Conservation (phyloP, 331 rosid genomes). For the Rosa hybrid region DNA sequence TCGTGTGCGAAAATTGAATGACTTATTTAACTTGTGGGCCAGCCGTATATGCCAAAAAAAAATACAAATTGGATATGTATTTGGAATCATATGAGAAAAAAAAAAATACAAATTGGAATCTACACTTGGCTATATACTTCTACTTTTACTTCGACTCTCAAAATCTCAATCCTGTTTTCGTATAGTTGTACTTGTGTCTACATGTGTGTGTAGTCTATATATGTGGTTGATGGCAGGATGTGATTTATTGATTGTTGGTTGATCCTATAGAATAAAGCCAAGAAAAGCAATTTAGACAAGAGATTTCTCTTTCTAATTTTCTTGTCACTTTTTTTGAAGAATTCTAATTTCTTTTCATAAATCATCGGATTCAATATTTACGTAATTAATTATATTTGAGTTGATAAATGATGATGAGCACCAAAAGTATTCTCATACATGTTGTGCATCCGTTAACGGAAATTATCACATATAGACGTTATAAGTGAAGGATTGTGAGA, state of each 20-base stretch:
- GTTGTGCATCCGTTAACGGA: background rate
- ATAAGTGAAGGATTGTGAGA: background rate
- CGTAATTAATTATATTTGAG: background rate
- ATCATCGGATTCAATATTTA: background rate
- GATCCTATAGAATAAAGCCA: background rate
- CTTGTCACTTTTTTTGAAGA: too few relatives aligned
- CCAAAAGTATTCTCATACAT: background rate
- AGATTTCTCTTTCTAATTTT: too few relatives aligned
- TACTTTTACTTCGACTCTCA: background rate
- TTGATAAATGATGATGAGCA: background rate
- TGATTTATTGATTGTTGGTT: too few relatives aligned
- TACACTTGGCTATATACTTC: background rate
- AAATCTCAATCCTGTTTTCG: background rate
- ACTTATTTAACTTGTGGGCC: too few relatives aligned
- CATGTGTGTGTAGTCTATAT: background rate
- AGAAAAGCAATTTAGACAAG: too few relatives aligned
- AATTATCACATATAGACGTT: background rate
- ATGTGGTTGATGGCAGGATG: too few relatives aligned
- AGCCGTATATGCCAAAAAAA: too few relatives aligned
- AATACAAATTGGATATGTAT: background rate
- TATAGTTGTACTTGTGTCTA: background rate
- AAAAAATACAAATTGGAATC: background rate
- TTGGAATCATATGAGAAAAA: too few relatives aligned
- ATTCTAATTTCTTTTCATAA: background rate
- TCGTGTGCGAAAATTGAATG: too few relatives aligned